Evolutionary conservation across 2,329 filamentous ascomycete genomes (phyloP).

Genomic region (Boeremia exigua): DNA sequence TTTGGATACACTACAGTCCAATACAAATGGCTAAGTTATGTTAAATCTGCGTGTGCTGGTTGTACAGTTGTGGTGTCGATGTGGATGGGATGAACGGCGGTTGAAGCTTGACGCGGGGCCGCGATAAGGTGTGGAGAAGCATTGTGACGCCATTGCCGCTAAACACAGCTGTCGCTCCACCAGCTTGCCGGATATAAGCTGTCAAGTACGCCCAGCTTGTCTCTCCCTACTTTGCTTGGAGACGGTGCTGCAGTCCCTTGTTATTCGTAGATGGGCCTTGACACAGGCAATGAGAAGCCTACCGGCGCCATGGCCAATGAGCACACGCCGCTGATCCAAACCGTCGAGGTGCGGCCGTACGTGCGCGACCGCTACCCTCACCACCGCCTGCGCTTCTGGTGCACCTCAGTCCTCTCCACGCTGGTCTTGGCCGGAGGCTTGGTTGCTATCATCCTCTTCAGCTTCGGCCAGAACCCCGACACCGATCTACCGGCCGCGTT

Average conservation of each 20-base stretch:
- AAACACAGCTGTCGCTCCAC: conserved; percentile 6
- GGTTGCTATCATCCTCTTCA: conserved; percentile 48
- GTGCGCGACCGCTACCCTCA: conserved; percentile 59
- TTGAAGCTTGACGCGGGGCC: not conserved
- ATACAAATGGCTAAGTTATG: too few species aligned
- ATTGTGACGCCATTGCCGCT: conserved; percentile 11
- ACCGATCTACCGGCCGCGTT: conserved; percentile 8
- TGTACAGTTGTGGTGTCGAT: not conserved
- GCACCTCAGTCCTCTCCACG: conserved; percentile 60
- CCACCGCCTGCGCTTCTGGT: conserved; percentile 68
- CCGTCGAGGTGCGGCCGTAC: conserved; percentile 61
- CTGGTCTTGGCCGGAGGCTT: conserved; percentile 48
- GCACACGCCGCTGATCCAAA: conserved; percentile 71
- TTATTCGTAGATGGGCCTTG: conserved; percentile 19
- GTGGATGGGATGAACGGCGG: not conserved
- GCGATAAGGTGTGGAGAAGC: conserved; percentile 6
- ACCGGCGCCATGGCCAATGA: conserved; percentile 57
- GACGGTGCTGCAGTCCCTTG: not conserved
- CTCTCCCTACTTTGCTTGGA: not conserved
- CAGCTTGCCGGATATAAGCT: conserved; percentile 11
- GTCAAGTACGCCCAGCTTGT: conserved; percentile 1
- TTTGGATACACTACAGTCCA: not conserved
- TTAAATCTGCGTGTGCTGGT: too few species aligned
- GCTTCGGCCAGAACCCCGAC: conserved; percentile 26
- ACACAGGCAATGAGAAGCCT: conserved; percentile 34